phyloP scores from a whole-genome alignment of 108 stramenopile genomes.

The Fragilariopsis cylindrus region DNA sequence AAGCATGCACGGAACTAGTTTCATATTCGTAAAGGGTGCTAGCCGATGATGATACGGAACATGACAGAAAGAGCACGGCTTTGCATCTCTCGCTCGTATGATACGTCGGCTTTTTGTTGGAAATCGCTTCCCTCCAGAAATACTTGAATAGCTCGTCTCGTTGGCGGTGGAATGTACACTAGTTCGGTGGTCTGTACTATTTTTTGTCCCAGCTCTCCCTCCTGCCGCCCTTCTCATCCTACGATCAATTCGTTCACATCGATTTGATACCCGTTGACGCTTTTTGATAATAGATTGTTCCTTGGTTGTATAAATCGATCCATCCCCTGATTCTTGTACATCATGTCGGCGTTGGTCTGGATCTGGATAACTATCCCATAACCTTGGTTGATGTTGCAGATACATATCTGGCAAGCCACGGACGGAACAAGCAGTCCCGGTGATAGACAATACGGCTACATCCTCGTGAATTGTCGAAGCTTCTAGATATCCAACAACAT shows the following conservation, averaged over 20 bases:
- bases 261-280: no score
- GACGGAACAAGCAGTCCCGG: conserved; percentile 94
- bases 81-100: conserved; percentile 59
- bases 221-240: conserved; percentile 3
- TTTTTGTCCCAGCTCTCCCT: neutral
- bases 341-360: conserved; percentile 2
- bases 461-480: conserved; percentile 95
- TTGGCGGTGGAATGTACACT: no score
- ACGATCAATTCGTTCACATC: neutral
- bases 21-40: conserved; percentile 96
- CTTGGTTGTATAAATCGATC: no score
- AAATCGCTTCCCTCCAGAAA: neutral
- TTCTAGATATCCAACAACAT: conserved; percentile 94
- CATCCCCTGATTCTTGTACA: no score
- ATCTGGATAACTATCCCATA: conserved; percentile 45
- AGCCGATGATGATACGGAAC: conserved; percentile 94
- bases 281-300: no score
- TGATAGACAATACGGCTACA: conserved; percentile 90
- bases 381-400: conserved; percentile 32
- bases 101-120: conserved; percentile 35
- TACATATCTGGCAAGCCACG: conserved; percentile 76
- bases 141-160: no score
- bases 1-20: conserved; percentile 89
- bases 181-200: no score
- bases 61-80: conserved; percentile 92